Evolutionary conservation across 2,329 filamentous ascomycete species (phyloP).

Genomic region (Colletotrichum sp.): DNA sequence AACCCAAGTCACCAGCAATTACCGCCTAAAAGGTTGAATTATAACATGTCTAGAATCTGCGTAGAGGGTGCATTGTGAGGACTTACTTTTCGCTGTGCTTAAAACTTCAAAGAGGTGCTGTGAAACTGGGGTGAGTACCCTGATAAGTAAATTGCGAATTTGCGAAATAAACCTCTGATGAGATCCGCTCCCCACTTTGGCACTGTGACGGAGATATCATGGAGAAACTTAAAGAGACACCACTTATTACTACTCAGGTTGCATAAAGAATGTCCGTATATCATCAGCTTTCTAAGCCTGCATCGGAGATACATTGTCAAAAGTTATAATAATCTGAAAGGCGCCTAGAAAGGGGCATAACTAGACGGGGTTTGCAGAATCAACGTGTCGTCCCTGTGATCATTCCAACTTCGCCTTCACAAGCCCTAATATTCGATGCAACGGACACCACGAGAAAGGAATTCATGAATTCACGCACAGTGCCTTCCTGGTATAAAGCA

Average conservation of each 20-base stretch:
- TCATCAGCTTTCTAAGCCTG: rapidly evolving
- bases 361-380: not conserved
- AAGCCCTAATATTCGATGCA: not conserved
- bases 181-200: rapidly evolving
- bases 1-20: not conserved
- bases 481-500: not conserved
- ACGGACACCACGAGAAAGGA: not conserved
- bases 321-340: not conserved
- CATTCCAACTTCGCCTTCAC: not conserved
- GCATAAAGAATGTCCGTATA: not conserved
- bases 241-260: not conserved
- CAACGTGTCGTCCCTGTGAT: not conserved
- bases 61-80: not conserved
- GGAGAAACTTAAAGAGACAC: not conserved
- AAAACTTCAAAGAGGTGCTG: not conserved
- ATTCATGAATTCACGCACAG: not conserved
- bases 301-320: not conserved
- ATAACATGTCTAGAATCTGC: not conserved
- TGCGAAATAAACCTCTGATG: not conserved
- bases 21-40: not conserved
- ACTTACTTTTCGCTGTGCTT: not conserved
- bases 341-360: not conserved
- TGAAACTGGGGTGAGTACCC: not conserved
- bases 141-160: not conserved
- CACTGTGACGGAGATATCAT: not conserved